phyloP scores from a whole-genome alignment of 805 yeast species.

The Kazachstania bromeliacearum region DNA sequence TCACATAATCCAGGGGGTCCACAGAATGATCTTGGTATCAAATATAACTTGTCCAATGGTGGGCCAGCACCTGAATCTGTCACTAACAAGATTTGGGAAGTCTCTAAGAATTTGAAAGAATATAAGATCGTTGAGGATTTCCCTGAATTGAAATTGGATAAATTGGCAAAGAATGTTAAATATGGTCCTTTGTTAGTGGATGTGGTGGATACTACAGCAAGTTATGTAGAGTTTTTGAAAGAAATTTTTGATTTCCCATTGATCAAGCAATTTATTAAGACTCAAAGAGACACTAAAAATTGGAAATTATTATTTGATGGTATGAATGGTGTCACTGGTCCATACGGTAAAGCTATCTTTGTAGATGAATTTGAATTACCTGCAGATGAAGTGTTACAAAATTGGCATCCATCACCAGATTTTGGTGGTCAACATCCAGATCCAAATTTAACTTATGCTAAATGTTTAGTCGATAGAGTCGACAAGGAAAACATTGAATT shows the following conservation, averaged over 20 bases:
- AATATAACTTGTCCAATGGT: conserved; percentile 89
- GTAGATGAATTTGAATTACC: conserved; percentile 79
- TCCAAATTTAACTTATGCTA: conserved; percentile 93
- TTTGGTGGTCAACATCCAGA: conserved; percentile 98
- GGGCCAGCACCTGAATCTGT: conserved; percentile 98
- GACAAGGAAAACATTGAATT: conserved; percentile 75
- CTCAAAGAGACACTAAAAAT: conserved; percentile 37
- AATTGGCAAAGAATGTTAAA: conserved; percentile 39
- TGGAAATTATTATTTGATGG: conserved; percentile 83
- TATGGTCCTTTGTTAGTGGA: conserved; percentile 65
- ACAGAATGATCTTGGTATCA: conserved; percentile 84
- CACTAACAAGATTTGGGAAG: conserved; percentile 77
- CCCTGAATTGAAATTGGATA: conserved; percentile 52
- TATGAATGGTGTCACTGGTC: conserved; percentile 94
- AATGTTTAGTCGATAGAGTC: conserved; percentile 73
- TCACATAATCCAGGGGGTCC: conserved; percentile 99
- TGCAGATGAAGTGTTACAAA: conserved; percentile 54
- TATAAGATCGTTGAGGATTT: conserved; percentile 55
- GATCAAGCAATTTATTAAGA: conserved; percentile 59
- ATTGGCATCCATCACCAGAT: conserved; percentile 74
- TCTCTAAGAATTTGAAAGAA: conserved; percentile 45
- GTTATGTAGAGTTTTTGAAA: conserved; percentile 70
- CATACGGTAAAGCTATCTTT: conserved; percentile 81
- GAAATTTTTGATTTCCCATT: conserved; percentile 80
- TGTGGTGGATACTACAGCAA: conserved; percentile 71